Evolutionary conservation across 345 rosid species (phyloP).

Genomic region (Mangifera indica): DNA sequence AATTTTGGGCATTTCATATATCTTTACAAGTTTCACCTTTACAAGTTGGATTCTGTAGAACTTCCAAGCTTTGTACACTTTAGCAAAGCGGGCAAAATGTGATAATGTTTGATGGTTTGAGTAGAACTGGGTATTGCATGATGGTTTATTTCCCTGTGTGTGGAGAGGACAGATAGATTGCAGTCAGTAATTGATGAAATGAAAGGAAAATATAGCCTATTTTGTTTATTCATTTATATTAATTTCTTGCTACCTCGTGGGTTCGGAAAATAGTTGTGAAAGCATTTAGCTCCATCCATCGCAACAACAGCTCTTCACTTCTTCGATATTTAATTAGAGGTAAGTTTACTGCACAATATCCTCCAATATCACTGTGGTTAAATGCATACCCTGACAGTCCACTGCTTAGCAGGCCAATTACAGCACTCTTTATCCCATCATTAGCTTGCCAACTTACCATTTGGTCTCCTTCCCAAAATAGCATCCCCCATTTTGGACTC

Average conservation of each 20-base stretch:
- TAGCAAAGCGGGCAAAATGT: constrained; percentile 67
- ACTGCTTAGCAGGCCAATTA: constrained; percentile 61
- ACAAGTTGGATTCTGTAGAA: constrained; percentile 59
- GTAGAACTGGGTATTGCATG: constrained; percentile 61
- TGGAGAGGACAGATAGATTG: constrained; percentile 9
- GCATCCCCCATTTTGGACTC: constrained; percentile 74
- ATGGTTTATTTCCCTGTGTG: constrained; percentile 62
- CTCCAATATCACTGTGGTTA: constrained; percentile 79
- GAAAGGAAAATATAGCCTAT: not conserved
- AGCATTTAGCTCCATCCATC: constrained; percentile 81
- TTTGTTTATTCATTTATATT: constrained; percentile 11
- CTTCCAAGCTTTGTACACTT: constrained; percentile 67
- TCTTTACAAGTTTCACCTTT: constrained; percentile 38
- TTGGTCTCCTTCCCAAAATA: constrained; percentile 85
- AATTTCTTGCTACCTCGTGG: constrained; percentile 58
- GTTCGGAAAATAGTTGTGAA: constrained; percentile 67
- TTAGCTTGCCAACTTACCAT: constrained; percentile 81
- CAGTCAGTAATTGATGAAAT: constrained; percentile 11
- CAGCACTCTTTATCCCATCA: constrained; percentile 74
- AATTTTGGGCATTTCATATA: too few relatives aligned
- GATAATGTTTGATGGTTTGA: constrained; percentile 48
- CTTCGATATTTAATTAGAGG: constrained; percentile 53
- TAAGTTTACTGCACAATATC: constrained; percentile 59
- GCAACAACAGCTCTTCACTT: constrained; percentile 63
- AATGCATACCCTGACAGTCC: constrained; percentile 69